A percentile compares a stretch with the other conserved stretches of the same genome.
Evolutionary conservation across 257 asterid species (phyloP).

Genomic region (Nicotiana sylvestris): DNA sequence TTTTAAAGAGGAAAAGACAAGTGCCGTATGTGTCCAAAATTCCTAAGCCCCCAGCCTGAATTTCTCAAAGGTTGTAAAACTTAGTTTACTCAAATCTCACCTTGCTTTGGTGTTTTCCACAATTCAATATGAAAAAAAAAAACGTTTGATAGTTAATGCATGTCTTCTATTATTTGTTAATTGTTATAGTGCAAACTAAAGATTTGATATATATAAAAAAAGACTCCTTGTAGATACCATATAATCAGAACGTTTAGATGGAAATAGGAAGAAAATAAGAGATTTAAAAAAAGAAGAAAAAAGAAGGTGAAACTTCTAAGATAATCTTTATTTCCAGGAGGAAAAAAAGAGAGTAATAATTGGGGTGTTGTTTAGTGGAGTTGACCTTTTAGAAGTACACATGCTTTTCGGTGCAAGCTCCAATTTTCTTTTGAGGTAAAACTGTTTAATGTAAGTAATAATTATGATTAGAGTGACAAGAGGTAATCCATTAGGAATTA

Average conservation of each 20-base stretch:
- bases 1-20: neutral
- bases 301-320: neutral
- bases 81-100: neutral
- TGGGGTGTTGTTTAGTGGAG: neutral
- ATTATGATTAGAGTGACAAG: neutral
- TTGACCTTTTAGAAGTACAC: neutral
- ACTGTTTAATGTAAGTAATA: neutral
- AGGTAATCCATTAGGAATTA: neutral
- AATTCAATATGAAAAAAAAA: neutral
- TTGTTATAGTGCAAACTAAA: neutral
- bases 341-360: neutral
- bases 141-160: neutral
- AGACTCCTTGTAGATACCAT: neutral
- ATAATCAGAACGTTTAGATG: neutral
- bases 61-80: neutral
- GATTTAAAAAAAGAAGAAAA: neutral
- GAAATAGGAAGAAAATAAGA: neutral
- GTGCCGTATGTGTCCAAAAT: neutral
- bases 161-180: neutral
- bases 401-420: constrained; percentile 2
- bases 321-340: neutral
- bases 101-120: neutral
- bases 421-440: neutral
- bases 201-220: neutral
- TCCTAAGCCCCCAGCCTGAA: neutral